Evolutionary conservation across 2,329 filamentous ascomycete species (phyloP).

Genomic region (Ophiosphaerella narmari): DNA sequence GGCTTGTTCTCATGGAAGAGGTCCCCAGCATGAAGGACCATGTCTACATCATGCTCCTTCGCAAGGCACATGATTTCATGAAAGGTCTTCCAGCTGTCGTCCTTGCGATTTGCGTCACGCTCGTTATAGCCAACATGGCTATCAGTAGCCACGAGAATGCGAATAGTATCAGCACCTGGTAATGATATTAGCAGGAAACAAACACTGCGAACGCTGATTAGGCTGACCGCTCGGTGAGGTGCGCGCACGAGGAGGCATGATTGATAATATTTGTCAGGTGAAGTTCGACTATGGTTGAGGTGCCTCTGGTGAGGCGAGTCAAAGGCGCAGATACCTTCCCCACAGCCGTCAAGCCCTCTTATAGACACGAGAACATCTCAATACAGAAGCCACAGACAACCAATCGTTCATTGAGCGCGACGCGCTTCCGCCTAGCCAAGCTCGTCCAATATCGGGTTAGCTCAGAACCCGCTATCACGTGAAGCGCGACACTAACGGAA

Average conservation of each 20-base stretch:
- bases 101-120: constrained; percentile 88
- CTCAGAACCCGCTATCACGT: constrained; percentile 33
- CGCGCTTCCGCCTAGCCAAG: constrained; percentile 40
- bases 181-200: constrained; percentile 10
- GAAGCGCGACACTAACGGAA: constrained; percentile 21
- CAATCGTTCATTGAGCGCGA: constrained; percentile 17
- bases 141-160: constrained; percentile 91
- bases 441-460: constrained; percentile 8
- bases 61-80: constrained; percentile 93
- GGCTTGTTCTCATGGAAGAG: constrained; percentile 99
- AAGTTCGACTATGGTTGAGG: not conserved
- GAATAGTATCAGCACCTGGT: constrained; percentile 78
- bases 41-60: constrained; percentile 88
- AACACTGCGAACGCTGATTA: not conserved
- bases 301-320: not conserved
- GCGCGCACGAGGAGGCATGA: constrained; percentile 35
- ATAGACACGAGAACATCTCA: not conserved
- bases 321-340: not conserved
- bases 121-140: constrained; percentile 98
- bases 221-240: constrained; percentile 34
- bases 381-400: not conserved
- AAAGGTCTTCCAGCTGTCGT: constrained; percentile 96
- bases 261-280: not conserved
- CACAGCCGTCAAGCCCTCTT: constrained; percentile 1
- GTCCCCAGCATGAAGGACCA: constrained; percentile 93